Evolutionary conservation across 768 basidiomycete species (phyloP).

Genomic region (Filobasidium wieringae): DNA sequence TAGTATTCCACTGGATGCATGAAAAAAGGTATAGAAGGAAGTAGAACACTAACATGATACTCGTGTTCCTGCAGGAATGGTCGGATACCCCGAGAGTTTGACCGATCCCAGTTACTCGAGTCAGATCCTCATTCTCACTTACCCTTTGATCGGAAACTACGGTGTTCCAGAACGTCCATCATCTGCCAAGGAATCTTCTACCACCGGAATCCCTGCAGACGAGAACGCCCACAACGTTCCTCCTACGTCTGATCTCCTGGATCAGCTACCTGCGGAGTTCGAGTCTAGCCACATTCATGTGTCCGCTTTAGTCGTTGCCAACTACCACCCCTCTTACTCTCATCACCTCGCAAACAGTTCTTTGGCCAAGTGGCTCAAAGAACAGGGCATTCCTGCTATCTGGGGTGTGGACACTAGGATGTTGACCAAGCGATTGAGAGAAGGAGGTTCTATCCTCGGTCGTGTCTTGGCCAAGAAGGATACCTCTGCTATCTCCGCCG

Average conservation of each 20-base stretch:
- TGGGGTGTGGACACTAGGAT: constrained; percentile 94
- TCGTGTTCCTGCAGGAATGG: constrained; percentile 76
- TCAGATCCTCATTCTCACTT: constrained; percentile 93
- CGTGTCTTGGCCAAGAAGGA: constrained; percentile 59
- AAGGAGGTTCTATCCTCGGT: constrained; percentile 86
- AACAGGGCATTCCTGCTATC: constrained; percentile 85
- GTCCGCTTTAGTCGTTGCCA: constrained; percentile 77
- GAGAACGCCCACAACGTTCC: constrained; percentile 36
- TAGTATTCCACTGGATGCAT: constrained; percentile 34
- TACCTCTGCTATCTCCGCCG: constrained; percentile 41
- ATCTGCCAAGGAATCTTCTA: constrained; percentile 5
- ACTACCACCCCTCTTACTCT: constrained; percentile 75
- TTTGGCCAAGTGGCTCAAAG: constrained; percentile 82
- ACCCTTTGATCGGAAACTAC: constrained; percentile 94
- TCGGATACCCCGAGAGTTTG: constrained; percentile 93
- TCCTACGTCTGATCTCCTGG: constrained; percentile 32
- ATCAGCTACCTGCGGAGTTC: constrained; percentile 51
- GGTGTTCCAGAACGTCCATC: constrained; percentile 67
- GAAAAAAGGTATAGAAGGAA: too few species aligned
- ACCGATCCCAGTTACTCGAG: constrained; percentile 98
- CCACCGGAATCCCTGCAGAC: constrained; percentile 23
- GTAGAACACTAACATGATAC: constrained; percentile 19
- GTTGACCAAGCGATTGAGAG: constrained; percentile 88
- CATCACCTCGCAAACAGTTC: constrained; percentile 87
- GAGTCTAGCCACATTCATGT: constrained; percentile 93